These are phyloP conservation scores for Borealophlyctis nickersoniae DNA, from an alignment of 192 early-diverging fungal species.

Conservation along the genomic window DNA sequence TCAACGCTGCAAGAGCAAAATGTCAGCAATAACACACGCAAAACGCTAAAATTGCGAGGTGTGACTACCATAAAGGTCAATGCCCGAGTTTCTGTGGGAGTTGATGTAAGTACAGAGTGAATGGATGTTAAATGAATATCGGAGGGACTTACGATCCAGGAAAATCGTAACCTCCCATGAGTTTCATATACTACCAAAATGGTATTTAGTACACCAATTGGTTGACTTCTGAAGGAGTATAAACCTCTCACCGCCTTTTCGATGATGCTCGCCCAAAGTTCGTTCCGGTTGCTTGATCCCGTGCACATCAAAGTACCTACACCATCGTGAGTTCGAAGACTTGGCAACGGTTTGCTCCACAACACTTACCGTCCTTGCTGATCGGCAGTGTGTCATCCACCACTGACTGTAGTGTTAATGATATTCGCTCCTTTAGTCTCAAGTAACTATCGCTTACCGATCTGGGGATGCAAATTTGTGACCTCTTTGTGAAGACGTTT, in stretches of 20 bases:
- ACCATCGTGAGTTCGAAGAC: too few relatives aligned
- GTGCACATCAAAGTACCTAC: slow-evolving; percentile 75
- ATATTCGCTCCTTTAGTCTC: too few relatives aligned
- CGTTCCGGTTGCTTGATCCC: slow-evolving; percentile 70
- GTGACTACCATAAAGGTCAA: slow-evolving; percentile 72
- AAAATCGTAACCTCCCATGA: slow-evolving; percentile 94
- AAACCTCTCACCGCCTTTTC: slow-evolving; percentile 80
- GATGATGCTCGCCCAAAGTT: slow-evolving; percentile 80
- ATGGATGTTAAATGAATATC: slow-evolving; percentile 8
- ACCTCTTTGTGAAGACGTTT: too few relatives aligned
- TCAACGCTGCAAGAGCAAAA: slow-evolving; percentile 73
- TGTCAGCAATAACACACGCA: too few relatives aligned
- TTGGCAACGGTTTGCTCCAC: neutral
- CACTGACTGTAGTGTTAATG: too few relatives aligned
- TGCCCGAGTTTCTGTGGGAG: slow-evolving; percentile 80
- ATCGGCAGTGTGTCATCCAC: slow-evolving; percentile 88
- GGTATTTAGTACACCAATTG: too few relatives aligned
- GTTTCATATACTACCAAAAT: slow-evolving; percentile 82
- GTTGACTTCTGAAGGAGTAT: too few relatives aligned
- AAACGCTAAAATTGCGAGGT: neutral
- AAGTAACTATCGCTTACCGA: too few relatives aligned
- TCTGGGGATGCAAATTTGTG: too few relatives aligned
- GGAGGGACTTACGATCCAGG: slow-evolving; percentile 72
- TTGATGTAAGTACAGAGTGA: neutral
- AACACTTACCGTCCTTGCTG: slow-evolving; percentile 50